Conservation (phyloP, 352 stramenopile genomes). For the Globisporangium nodosum region DNA sequence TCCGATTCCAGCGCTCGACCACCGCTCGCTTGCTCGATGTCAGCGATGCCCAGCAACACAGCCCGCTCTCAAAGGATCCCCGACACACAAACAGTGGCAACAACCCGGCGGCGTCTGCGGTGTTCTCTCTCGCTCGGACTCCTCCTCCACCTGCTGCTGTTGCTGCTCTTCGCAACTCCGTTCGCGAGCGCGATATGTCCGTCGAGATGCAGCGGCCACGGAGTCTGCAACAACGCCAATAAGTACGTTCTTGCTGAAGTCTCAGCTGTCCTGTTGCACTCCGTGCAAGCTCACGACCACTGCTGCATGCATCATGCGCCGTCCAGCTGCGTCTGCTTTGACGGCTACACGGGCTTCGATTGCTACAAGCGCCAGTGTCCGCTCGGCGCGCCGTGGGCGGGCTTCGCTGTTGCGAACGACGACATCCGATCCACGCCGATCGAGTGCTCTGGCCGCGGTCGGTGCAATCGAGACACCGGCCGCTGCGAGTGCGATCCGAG, state of each 20-base stretch:
- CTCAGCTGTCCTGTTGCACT: neutral
- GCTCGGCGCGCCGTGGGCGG: constrained; percentile 49
- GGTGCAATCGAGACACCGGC: constrained; percentile 68
- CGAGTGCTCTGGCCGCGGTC: constrained; percentile 73
- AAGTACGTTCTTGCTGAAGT: constrained; percentile 22
- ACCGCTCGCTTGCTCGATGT: neutral
- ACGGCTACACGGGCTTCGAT: constrained; percentile 84
- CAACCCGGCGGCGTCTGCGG: neutral
- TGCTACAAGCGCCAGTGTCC: constrained; percentile 80
- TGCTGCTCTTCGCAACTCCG: constrained; percentile 9
- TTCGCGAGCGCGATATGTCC: constrained; percentile 28
- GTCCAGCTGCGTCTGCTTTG: constrained; percentile 76
- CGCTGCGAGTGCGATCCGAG: constrained; percentile 74
- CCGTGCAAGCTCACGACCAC: neutral
- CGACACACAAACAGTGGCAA: neutral
- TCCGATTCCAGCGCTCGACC: neutral
- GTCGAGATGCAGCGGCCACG: constrained; percentile 64
- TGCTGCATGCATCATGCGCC: constrained; percentile 7
- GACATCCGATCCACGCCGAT: constrained; percentile 28
- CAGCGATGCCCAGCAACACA: neutral
- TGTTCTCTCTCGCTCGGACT: neutral
- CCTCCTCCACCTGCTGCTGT: neutral
- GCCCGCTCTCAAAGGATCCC: neutral
- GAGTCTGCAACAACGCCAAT: constrained; percentile 47
- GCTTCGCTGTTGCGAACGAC: constrained; percentile 41